Base-by-base conservation (phyloP, 371 early-diverging fungal genomes). In the Mortierella sp. region DNA sequence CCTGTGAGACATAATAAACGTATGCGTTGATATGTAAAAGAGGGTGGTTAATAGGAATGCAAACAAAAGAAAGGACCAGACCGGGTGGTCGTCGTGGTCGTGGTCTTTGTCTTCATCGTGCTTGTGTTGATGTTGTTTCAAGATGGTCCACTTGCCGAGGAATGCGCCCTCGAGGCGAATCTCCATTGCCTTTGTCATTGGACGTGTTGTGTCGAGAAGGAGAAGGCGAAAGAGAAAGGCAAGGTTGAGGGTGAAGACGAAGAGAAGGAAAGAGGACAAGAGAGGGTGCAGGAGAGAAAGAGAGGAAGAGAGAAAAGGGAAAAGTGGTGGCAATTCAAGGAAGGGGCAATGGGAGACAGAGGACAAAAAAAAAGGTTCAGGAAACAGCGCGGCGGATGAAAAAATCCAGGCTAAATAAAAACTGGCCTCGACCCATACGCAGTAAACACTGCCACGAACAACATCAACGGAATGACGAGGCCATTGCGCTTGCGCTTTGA, bases 101-200 rank as follows among this genome's bases (percentile, higher is more conserved):
- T 19, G n/a, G n/a, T 41, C 22, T 22, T 64, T 24, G 5, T 34
- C 26, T 31, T 47, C 40, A 24, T 47, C 5, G 10, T 43, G n/a
- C 37, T 11, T 41, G 34, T 6, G n/a, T n/a, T 10, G 37, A 6
- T n/a, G 29, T 37, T 44, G 8, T 40, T 29, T 11, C 4, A n/a
- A 13, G 39, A 0, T 11, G 6, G 22, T 70, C 41, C 44, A 71
- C 73, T 65, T 82, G 64, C 83, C 83, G 6, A 78, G 61, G 68
- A 72, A 74, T 22, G 78, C 83, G 10, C 77, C 77, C 14, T 82
- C 83, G 19, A 82, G 52, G 26, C 78, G 78, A 39, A 82, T 64
- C 67, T 69, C 69, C 74, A 82, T 82, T 4, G 70, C 72, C 63
- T 78, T 77, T 61, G 78, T 14, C 78, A 82, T 82, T n/a, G 67